Evolutionary conservation across 1,139 yeast species (phyloP).

Genomic region (Lipomyces yarrowii): DNA sequence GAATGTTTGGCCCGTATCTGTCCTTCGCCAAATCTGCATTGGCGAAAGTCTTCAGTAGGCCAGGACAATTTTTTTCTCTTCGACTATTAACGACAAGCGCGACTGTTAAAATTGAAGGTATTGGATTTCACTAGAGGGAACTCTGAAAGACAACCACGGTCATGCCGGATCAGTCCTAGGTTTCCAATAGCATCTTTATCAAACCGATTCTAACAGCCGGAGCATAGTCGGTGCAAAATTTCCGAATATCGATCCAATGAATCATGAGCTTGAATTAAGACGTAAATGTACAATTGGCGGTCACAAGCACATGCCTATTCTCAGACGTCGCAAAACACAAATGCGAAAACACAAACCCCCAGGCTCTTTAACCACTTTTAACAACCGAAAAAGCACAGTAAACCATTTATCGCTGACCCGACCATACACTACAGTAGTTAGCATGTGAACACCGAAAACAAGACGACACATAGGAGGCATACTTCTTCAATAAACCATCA

Average conservation of each 20-base stretch:
- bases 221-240: neutral
- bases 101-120: neutral
- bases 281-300: neutral
- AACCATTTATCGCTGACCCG: constrained; percentile 37
- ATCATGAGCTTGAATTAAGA: neutral
- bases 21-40: constrained; percentile 25
- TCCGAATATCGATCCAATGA: neutral
- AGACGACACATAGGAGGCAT: constrained; percentile 1
- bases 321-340: constrained; percentile 3
- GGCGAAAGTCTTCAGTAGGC: constrained; percentile 33
- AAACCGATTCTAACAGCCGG: neutral
- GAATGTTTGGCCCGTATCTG: constrained; percentile 33
- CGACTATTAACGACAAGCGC: neutral
- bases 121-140: neutral
- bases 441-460: neutral
- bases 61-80: neutral
- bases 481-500: constrained; percentile 93
- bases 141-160: neutral
- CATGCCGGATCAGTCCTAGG: neutral
- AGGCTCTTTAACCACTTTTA: neutral
- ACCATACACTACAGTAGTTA: constrained; percentile 34
- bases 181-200: neutral
- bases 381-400: neutral
- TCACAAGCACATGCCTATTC: constrained; percentile 35
- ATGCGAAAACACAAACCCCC: constrained; percentile 19